phyloP scores from a whole-genome alignment of 2,329 filamentous ascomycete genomes.

The Stromatinia cepivora region DNA sequence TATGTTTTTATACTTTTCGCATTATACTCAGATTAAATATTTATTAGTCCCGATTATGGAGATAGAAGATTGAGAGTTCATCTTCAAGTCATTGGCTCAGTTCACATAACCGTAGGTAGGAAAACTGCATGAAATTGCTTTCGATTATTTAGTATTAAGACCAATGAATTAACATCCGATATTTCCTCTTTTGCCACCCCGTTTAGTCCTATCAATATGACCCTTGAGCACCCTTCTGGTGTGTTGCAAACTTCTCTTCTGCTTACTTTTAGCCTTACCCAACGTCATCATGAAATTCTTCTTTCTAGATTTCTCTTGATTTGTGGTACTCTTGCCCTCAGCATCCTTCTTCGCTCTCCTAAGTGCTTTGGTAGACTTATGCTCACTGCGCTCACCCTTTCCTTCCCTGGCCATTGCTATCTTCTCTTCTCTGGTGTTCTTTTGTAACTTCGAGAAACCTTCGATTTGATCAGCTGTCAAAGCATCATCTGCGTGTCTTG shows the following conservation, averaged over 20 bases:
- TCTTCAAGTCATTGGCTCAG: neutral
- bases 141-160: conserved; percentile 10
- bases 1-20: neutral
- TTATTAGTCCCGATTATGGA: neutral
- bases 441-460: conserved; percentile 76
- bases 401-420: conserved; percentile 80
- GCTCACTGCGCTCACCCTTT: conserved; percentile 73
- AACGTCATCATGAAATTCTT: conserved; percentile 99
- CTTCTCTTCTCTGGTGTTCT: conserved; percentile 86
- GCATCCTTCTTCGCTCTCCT: conserved; percentile 83
- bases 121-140: neutral
- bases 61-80: neutral
- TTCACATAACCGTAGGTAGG: neutral
- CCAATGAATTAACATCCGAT: conserved; percentile 36
- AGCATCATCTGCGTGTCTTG: conserved; percentile 79
- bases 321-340: conserved; percentile 93
- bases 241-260: conserved; percentile 89
- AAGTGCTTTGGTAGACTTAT: conserved; percentile 82
- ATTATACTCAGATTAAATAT: too few species aligned
- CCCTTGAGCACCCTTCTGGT: conserved; percentile 77
- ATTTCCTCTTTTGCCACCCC: conserved; percentile 80
- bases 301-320: conserved; percentile 92
- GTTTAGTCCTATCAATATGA: conserved; percentile 80
- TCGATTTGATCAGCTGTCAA: conserved; percentile 92
- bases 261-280: conserved; percentile 92